Evolutionary conservation across 495 filamentous ascomycete genomes (phyloP).

Genomic region (Staphylotrichum longicolle): DNA sequence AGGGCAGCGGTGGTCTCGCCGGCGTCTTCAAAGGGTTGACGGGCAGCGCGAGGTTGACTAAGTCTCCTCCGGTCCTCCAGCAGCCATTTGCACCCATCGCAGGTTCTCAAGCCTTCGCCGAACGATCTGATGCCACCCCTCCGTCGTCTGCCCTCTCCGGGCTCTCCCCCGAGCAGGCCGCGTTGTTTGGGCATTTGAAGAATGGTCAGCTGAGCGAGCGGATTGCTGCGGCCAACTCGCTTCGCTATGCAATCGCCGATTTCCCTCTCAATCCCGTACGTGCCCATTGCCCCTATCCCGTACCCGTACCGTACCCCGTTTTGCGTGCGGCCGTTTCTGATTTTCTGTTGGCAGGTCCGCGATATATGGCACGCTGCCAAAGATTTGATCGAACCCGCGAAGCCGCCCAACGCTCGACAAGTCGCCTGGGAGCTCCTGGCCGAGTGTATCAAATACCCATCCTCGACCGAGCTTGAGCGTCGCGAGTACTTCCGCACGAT

Average conservation of each 20-base stretch:
- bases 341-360: constrained; percentile 31
- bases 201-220: constrained; percentile 50
- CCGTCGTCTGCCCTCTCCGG: constrained; percentile 29
- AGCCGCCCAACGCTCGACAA: constrained; percentile 51
- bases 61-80: constrained; percentile 39
- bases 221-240: constrained; percentile 54
- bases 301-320: neutral
- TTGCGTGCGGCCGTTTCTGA: constrained; percentile 10
- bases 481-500: constrained; percentile 62
- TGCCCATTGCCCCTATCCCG: neutral
- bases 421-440: constrained; percentile 62
- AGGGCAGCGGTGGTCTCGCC: constrained; percentile 48
- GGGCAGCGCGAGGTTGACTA: constrained; percentile 45
- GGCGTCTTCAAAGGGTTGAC: constrained; percentile 57
- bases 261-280: constrained; percentile 56
- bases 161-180: constrained; percentile 44
- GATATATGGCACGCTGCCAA: constrained; percentile 64
- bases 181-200: constrained; percentile 45
- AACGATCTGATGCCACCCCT: constrained; percentile 34
- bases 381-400: constrained; percentile 59
- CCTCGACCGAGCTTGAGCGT: constrained; percentile 62
- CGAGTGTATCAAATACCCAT: constrained; percentile 59
- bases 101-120: constrained; percentile 27
- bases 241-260: constrained; percentile 54
- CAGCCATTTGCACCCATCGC: constrained; percentile 26